A percentile compares a stretch with the other conserved stretches of the same genome.
These are phyloP conservation scores for Xylaria sp. DNA, from an alignment of 2,329 filamentous ascomycete genomes.

Conservation along the genomic window DNA sequence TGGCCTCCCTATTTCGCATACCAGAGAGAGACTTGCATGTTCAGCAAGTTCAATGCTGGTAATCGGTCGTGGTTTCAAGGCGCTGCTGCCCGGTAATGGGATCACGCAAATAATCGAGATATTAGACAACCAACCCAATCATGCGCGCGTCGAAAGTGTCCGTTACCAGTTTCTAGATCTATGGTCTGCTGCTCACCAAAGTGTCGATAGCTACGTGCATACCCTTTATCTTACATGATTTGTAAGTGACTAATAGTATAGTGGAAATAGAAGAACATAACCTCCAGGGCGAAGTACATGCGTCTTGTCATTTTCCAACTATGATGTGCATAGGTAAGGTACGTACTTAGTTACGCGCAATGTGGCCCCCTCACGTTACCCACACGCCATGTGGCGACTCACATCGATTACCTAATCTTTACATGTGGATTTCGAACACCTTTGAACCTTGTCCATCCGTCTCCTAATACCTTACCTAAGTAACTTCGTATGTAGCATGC, in stretches of 20 bases:
- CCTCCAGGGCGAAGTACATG: too few relatives aligned
- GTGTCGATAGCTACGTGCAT: not conserved
- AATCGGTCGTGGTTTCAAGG: not conserved
- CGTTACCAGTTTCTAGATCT: not conserved
- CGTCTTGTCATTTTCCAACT: too few relatives aligned
- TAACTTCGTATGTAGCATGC: not conserved
- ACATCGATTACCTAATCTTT: slow-evolving; percentile 6
- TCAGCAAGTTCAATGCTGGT: not conserved
- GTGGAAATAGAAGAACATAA: too few relatives aligned
- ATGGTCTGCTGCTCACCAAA: not conserved
- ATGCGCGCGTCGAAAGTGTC: not conserved
- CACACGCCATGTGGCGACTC: not conserved
- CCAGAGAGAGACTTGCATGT: not conserved
- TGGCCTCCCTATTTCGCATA: not conserved
- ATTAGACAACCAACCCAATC: not conserved
- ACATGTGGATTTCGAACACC: slow-evolving; percentile 14
- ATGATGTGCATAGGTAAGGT: too few relatives aligned
- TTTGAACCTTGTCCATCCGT: slow-evolving; percentile 7
- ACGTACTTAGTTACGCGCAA: not conserved
- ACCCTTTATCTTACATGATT: not conserved
- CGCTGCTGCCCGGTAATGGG: not conserved
- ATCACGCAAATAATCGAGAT: not conserved
- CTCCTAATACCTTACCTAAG: not conserved
- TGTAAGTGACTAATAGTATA: not conserved
- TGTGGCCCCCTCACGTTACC: not conserved